Base-by-base conservation (phyloP, 495 filamentous ascomycete genomes). In the Paragyromitra xinjiangensis region DNA sequence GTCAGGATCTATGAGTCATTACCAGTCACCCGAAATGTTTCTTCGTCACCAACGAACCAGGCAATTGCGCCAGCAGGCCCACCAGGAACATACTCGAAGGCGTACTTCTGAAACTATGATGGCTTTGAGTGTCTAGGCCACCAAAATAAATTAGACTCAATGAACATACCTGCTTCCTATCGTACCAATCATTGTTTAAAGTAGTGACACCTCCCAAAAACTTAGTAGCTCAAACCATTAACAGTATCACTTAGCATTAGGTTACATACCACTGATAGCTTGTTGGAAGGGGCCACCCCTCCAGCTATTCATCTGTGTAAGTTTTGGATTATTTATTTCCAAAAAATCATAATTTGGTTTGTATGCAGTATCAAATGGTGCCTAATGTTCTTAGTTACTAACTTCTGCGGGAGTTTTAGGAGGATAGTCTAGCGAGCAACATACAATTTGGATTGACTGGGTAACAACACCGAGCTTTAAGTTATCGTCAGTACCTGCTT, bases 121-220 rank as follows among this genome's bases (percentile, higher is more conserved):
- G 22, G 44, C n/a, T 22, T 34, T 71, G n/a, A 62, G 51, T 51
- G 14, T 34, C 11, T 56, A n/a, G 12, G 6, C 14, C 26, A 26
- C 19, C 37, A n/a, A 51, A 40, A 26, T 14, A 51, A 40, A 29
- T 11, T 8, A 0, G 64, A 6, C 37, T 6, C 0, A 34, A 7
- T 53, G 19, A 53, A 59, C 71, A 45, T 71, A 81, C 80, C 40
- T 67, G 86, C 9, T 89, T 89, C 22, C 89, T 90, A 79, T 93
- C 88, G 82, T 93, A 94, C 92, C 92, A 94, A 59, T 89, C 84
- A 69, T 91, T 90, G 83, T 94, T 93, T 37, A 94, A 85, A 82
- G 89, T 91, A 11, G 89, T 90, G 51, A 82, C 79, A 39, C 80
- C 80, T 81, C 16, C 26, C 8, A 1, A 14, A 42, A 8, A 16